Conservation (phyloP, 495 filamentous ascomycete genomes). For the Terfezia boudieri region DNA sequence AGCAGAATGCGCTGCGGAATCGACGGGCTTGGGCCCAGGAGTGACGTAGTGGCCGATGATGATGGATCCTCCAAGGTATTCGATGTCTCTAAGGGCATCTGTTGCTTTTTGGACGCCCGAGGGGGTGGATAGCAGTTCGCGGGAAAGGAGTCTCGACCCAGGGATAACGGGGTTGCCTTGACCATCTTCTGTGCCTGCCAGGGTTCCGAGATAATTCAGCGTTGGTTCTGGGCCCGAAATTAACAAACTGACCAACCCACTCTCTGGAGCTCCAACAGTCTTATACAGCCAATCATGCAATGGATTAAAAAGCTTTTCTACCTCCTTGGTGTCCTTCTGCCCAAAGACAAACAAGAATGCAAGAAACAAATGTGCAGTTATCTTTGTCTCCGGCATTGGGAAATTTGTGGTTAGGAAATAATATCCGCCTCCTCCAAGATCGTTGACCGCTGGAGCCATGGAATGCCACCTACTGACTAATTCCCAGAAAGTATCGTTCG, state of each 20-base stretch:
- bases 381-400: background rate
- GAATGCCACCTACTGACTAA: conserved; percentile 20
- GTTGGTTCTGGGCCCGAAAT: conserved; percentile 7
- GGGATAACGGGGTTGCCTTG: conserved; percentile 17
- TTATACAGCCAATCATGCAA: background rate
- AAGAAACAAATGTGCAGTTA: background rate
- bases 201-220: conserved; percentile 8
- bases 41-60: conserved; percentile 20
- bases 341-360: conserved; percentile 10
- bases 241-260: conserved; percentile 2
- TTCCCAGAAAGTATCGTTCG: conserved; percentile 18
- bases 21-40: conserved; percentile 6
- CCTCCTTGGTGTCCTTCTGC: conserved; percentile 5
- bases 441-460: conserved; percentile 18
- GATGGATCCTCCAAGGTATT: conserved; percentile 9
- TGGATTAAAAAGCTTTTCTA: conserved; percentile 4
- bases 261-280: background rate
- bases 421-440: conserved; percentile 21
- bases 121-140: conserved; percentile 14
- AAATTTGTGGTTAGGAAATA: conserved; percentile 19
- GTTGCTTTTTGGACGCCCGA: conserved; percentile 16
- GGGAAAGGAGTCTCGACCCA: conserved; percentile 22
- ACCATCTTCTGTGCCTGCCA: conserved; percentile 6
- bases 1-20: conserved; percentile 15
- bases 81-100: conserved; percentile 15